Evolutionary conservation across 2,329 filamentous ascomycete genomes (phyloP).

Genomic region (Amauroascus niger): DNA sequence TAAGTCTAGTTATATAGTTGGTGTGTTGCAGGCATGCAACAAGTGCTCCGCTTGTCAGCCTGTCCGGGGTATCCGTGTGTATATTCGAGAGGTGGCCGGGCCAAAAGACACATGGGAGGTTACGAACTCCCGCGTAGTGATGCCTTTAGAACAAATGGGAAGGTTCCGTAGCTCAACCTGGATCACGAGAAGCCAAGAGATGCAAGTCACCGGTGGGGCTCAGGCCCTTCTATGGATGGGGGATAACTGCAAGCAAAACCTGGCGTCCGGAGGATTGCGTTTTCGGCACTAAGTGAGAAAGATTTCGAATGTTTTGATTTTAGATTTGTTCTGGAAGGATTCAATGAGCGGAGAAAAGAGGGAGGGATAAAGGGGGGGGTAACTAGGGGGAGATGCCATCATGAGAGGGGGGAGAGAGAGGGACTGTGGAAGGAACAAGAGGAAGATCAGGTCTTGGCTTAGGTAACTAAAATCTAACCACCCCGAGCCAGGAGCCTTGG

Average conservation of each 20-base stretch:
- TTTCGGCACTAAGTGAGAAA: neutral
- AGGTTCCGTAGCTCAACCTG: too few relatives aligned
- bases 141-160: too few relatives aligned
- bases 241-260: too few relatives aligned
- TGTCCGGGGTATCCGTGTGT: neutral
- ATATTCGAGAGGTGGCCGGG: neutral
- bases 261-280: too few relatives aligned
- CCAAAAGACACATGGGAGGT: neutral
- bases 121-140: too few relatives aligned
- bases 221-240: too few relatives aligned
- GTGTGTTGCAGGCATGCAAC: neutral
- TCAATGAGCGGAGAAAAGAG: neutral
- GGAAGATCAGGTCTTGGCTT: constrained; percentile 1
- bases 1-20: neutral
- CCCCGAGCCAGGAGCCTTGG: neutral
- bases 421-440: too few relatives aligned
- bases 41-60: neutral
- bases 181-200: too few relatives aligned
- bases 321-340: constrained; percentile 4
- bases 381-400: too few relatives aligned
- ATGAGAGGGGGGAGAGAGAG: too few relatives aligned
- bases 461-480: neutral
- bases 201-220: too few relatives aligned
- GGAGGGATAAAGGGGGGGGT: too few relatives aligned
- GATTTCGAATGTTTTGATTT: neutral